phyloP scores from a whole-genome alignment of 208 protist species.

The Acanthamoeba divionensis region DNA sequence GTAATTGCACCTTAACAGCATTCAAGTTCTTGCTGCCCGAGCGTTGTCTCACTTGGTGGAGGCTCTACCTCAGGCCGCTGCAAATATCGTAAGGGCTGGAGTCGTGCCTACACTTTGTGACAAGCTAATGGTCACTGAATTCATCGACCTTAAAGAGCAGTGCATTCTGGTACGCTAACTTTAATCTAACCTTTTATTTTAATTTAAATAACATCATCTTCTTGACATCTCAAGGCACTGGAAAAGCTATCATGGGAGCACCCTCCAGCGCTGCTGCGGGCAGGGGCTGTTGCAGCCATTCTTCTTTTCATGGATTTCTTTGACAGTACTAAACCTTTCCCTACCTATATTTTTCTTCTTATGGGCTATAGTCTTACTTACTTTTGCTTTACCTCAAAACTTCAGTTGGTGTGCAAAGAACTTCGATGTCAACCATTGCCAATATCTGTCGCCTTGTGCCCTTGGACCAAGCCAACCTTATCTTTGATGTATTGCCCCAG shows the following conservation, averaged over 20 bases:
- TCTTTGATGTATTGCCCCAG: slow-evolving; percentile 64
- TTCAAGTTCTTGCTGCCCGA: slow-evolving; percentile 58
- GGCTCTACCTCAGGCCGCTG: slow-evolving; percentile 56
- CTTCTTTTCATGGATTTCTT: slow-evolving; percentile 77
- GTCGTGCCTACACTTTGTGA: slow-evolving; percentile 64
- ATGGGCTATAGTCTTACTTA: too few relatives aligned
- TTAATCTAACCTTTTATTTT: background rate
- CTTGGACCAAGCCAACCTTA: slow-evolving; percentile 58
- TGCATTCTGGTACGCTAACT: slow-evolving; percentile 47
- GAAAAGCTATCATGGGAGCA: slow-evolving; percentile 78
- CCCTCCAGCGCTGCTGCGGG: slow-evolving; percentile 62
- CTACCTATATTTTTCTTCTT: too few relatives aligned
- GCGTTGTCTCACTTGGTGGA: slow-evolving; percentile 72
- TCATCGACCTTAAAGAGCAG: slow-evolving; percentile 78
- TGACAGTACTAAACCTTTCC: too few relatives aligned
- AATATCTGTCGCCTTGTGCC: slow-evolving; percentile 73
- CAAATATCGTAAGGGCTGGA: slow-evolving; percentile 54
- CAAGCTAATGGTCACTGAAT: slow-evolving; percentile 75
- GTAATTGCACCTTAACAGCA: too few relatives aligned
- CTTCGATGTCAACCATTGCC: slow-evolving; percentile 69
- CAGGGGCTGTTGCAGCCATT: slow-evolving; percentile 70
- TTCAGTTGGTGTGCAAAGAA: slow-evolving; percentile 67
- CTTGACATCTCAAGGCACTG: slow-evolving; percentile 42
- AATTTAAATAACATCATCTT: background rate
- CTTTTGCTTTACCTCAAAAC: too few relatives aligned